A percentile compares a stretch with the other conserved stretches of the same genome.
These are phyloP conservation scores for Durio zibethinus DNA, from an alignment of 345 rosid species.

Conservation along the genomic window DNA sequence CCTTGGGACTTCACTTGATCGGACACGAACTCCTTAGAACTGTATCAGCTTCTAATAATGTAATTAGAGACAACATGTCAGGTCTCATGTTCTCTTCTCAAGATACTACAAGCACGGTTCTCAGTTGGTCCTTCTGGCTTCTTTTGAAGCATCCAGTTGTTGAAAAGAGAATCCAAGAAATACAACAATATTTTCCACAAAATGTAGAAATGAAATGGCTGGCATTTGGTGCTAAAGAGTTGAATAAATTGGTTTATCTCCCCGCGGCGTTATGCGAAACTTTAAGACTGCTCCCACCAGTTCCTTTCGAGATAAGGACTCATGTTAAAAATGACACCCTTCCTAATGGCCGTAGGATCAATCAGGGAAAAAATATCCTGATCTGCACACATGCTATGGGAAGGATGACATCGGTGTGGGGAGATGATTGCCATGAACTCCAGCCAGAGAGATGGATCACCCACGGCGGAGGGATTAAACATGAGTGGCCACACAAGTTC, in stretches of 20 bases:
- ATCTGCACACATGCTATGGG: neutral
- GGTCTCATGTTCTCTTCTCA: constrained; percentile 26
- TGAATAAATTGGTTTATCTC: constrained; percentile 33
- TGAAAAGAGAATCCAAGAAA: constrained; percentile 28
- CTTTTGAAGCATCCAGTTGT: constrained; percentile 22
- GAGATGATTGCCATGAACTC: constrained; percentile 34
- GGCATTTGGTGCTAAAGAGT: neutral
- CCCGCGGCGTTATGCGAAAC: constrained; percentile 35
- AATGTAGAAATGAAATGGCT: neutral
- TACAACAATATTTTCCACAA: neutral
- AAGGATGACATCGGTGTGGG: constrained; percentile 24
- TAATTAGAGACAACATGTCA: constrained; percentile 28
- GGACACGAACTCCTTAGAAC: neutral
- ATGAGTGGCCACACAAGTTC: constrained; percentile 27
- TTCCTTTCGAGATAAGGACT: constrained; percentile 9
- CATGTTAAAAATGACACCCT: constrained; percentile 3
- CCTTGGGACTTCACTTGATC: constrained; percentile 5
- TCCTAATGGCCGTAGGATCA: constrained; percentile 22
- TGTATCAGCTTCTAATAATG: neutral
- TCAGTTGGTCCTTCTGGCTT: constrained; percentile 44
- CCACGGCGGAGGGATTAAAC: neutral
- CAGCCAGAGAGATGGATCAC: constrained; percentile 8
- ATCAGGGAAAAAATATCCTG: neutral
- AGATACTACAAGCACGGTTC: constrained; percentile 31
- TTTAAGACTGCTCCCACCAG: constrained; percentile 27